Percentiles rank a stretch among this genome's conserved stretches.
Evolutionary conservation across 2,329 filamentous ascomycete species (phyloP).

Genomic region (Pestalotiopsis sp.): DNA sequence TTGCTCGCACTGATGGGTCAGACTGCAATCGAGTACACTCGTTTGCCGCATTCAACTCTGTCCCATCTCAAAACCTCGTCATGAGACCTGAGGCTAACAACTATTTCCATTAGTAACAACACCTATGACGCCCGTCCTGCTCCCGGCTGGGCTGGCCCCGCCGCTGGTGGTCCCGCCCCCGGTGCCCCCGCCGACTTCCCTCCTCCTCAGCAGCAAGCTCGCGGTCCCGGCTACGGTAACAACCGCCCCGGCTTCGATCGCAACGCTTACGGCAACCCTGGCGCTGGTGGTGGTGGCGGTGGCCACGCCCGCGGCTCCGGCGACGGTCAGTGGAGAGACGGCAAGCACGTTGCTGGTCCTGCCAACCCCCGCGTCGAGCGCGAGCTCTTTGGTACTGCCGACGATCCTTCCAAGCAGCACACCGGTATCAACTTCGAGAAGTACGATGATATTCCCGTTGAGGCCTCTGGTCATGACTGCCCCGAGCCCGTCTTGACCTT

Average conservation of each 20-base stretch:
- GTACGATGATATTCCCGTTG: slow-evolving; percentile 98
- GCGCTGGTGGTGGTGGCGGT: slow-evolving; percentile 42
- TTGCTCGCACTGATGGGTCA: slow-evolving; percentile 3
- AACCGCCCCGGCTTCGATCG: slow-evolving; percentile 56
- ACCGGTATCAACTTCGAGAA: slow-evolving; percentile 99
- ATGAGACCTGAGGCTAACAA: slow-evolving; percentile 14
- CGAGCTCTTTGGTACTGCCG: slow-evolving; percentile 88
- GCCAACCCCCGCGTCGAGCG: slow-evolving; percentile 88
- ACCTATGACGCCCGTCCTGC: slow-evolving; percentile 43
- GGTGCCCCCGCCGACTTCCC: slow-evolving; percentile 27
- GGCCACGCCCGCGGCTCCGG: slow-evolving; percentile 77
- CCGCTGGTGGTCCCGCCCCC: slow-evolving; percentile 34
- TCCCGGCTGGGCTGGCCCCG: slow-evolving; percentile 33
- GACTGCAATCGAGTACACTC: neutral
- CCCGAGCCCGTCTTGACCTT: slow-evolving; percentile 90
- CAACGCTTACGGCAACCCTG: slow-evolving; percentile 62
- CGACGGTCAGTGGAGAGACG: slow-evolving; percentile 94
- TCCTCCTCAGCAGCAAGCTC: slow-evolving; percentile 16
- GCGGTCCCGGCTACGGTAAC: neutral
- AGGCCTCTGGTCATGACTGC: slow-evolving; percentile 91
- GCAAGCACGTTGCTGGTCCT: slow-evolving; percentile 92
- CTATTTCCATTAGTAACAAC: slow-evolving; percentile 43
- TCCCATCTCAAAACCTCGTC: slow-evolving; percentile 22
- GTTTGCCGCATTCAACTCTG: neutral
- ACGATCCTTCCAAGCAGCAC: slow-evolving; percentile 93